Percentiles rank a stretch among this genome's conserved stretches.
phyloP scores from a whole-genome alignment of 2,329 filamentous ascomycete species.

The Davidsoniella neocaledoniae region DNA sequence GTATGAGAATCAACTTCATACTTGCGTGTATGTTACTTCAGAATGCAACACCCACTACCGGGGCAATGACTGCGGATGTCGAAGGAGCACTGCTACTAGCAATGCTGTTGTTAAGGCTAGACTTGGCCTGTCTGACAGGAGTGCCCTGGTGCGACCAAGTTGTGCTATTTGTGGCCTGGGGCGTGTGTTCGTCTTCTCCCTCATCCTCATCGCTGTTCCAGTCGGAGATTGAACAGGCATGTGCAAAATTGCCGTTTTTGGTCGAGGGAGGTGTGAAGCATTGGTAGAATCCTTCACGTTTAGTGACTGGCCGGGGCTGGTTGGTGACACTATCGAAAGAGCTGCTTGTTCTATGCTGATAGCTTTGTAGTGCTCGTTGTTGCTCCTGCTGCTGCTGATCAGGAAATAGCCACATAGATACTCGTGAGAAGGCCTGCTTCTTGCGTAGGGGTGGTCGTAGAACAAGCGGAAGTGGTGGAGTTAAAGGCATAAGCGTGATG shows the following conservation, averaged over 20 bases:
- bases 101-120: not conserved
- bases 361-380: not conserved
- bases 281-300: constrained; percentile 41
- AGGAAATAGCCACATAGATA: constrained; percentile 43
- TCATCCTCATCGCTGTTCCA: not conserved
- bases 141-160: not conserved
- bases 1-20: not conserved
- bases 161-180: not conserved
- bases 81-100: not conserved
- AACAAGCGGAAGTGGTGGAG: constrained; percentile 40
- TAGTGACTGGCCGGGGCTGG: constrained; percentile 32
- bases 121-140: not conserved
- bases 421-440: constrained; percentile 49
- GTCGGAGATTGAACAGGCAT: not conserved
- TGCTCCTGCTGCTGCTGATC: constrained; percentile 16
- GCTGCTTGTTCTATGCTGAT: constrained; percentile 22
- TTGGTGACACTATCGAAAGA: constrained; percentile 32
- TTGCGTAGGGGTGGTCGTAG: constrained; percentile 44
- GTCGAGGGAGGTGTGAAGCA: constrained; percentile 21
- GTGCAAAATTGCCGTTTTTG: not conserved
- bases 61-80: not conserved
- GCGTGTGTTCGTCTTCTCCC: not conserved
- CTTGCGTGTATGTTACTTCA: not conserved
- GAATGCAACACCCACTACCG: not conserved
- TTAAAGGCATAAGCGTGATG: constrained; percentile 21